phyloP scores from a whole-genome alignment of 192 early-diverging fungal genomes.

The Rhizophagus sp. region DNA sequence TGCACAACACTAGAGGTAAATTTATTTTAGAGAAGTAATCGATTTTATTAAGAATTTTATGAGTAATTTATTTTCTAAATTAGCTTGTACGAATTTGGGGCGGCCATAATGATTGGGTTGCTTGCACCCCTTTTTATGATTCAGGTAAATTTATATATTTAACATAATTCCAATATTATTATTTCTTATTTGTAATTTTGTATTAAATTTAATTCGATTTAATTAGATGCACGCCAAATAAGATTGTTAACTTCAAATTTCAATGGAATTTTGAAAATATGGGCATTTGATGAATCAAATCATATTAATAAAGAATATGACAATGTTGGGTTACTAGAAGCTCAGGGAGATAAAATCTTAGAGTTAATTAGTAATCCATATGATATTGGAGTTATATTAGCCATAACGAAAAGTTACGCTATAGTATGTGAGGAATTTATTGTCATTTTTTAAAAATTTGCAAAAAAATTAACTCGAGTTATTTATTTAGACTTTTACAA shows the following conservation, averaged over 20 bases:
- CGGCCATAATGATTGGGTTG: conserved; percentile 57
- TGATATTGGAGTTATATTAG: conserved; percentile 36
- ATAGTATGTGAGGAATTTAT: conserved; percentile 27
- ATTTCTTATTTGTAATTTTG: background rate
- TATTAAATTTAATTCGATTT: background rate
- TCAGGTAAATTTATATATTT: conserved; percentile 38
- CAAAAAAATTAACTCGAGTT: background rate
- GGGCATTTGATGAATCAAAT: conserved; percentile 53
- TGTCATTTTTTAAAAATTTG: background rate
- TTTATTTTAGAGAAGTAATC: background rate
- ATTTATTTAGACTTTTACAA: conserved; percentile 24
- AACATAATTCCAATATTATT: background rate
- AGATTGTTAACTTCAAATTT: conserved; percentile 49
- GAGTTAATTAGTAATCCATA: conserved; percentile 32
- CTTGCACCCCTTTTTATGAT: conserved; percentile 50
- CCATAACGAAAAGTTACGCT: conserved; percentile 33
- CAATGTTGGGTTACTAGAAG: conserved; percentile 15
- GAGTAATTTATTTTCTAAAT: background rate
- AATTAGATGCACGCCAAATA: conserved; percentile 38
- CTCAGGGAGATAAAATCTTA: conserved; percentile 30
- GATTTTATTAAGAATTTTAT: background rate
- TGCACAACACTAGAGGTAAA: conserved; percentile 47
- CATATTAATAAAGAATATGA: conserved; percentile 46
- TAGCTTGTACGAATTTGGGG: conserved; percentile 60
- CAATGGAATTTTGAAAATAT: conserved; percentile 50